Conservation (phyloP, 192 early-diverging fungal species). For the Coemansia sp. region DNA sequence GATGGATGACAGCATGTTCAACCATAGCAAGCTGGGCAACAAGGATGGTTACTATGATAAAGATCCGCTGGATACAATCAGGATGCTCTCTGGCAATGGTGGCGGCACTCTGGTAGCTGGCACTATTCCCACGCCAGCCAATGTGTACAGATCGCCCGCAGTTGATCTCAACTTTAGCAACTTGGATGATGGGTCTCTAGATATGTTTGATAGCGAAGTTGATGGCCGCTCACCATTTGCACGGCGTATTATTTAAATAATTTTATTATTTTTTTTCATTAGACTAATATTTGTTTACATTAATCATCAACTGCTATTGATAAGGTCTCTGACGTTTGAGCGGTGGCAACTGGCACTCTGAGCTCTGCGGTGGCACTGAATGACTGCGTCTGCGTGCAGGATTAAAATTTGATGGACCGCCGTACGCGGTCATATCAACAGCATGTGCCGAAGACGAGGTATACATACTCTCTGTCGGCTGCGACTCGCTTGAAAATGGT, state of each 20-base stretch:
- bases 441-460: too few species aligned
- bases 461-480: background rate
- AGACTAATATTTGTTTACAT: background rate
- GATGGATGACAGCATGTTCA: constrained; percentile 8
- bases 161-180: constrained; percentile 6
- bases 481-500: background rate
- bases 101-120: constrained; percentile 6
- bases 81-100: constrained; percentile 16
- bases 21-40: constrained; percentile 9
- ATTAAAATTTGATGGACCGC: constrained; percentile 2
- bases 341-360: background rate
- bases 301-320: background rate
- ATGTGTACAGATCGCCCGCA: constrained; percentile 7
- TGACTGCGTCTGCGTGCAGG: background rate
- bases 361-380: background rate
- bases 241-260: constrained; percentile 16
- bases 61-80: constrained; percentile 15
- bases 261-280: background rate
- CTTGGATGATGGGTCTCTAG: constrained; percentile 1
- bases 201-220: constrained; percentile 7
- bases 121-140: background rate
- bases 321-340: background rate
- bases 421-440: constrained; percentile 2
- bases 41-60: constrained; percentile 7
- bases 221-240: constrained; percentile 1